Percentiles rank a stretch among this genome's conserved stretches.
These are phyloP conservation scores for Zoysia japonica DNA, from an alignment of 176 grass and related monocot genomes.

Conservation along the genomic window DNA sequence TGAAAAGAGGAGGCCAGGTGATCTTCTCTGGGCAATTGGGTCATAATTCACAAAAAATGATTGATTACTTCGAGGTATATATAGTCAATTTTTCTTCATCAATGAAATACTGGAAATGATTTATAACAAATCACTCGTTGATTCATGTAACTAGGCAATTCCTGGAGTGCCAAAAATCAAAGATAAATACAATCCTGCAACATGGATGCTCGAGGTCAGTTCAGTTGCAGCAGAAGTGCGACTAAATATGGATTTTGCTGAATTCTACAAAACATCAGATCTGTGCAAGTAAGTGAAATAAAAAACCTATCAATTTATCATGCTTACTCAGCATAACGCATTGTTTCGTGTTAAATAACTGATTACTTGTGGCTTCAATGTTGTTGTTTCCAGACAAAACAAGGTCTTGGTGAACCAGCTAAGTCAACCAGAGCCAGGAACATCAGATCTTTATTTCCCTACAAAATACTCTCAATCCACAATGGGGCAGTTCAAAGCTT, in stretches of 20 bases:
- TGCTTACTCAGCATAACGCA: neutral
- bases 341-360: slow-evolving; percentile 4
- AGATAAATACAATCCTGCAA: slow-evolving; percentile 90
- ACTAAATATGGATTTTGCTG: slow-evolving; percentile 72
- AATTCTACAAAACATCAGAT: slow-evolving; percentile 77
- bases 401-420: slow-evolving; percentile 71
- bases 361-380: slow-evolving; percentile 16
- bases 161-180: slow-evolving; percentile 90
- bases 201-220: slow-evolving; percentile 96
- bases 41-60: slow-evolving; percentile 74
- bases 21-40: slow-evolving; percentile 84
- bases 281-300: slow-evolving; percentile 62
- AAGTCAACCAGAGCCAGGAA: slow-evolving; percentile 60
- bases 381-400: slow-evolving; percentile 59
- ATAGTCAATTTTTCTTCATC: too few species aligned
- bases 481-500: slow-evolving; percentile 74
- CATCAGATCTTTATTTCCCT: slow-evolving; percentile 83
- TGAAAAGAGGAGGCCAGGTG: slow-evolving; percentile 95
- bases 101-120: too few species aligned
- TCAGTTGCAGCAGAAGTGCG: slow-evolving; percentile 89
- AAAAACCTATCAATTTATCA: neutral
- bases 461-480: slow-evolving; percentile 71
- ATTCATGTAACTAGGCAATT: slow-evolving; percentile 64
- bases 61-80: slow-evolving; percentile 84
- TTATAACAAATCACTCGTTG: slow-evolving; percentile 16